Evolutionary conservation across 2,329 filamentous ascomycete species (phyloP), one percentile per base, ranked within the genome.

Genomic region (Fusarium nelsonii): DNA sequence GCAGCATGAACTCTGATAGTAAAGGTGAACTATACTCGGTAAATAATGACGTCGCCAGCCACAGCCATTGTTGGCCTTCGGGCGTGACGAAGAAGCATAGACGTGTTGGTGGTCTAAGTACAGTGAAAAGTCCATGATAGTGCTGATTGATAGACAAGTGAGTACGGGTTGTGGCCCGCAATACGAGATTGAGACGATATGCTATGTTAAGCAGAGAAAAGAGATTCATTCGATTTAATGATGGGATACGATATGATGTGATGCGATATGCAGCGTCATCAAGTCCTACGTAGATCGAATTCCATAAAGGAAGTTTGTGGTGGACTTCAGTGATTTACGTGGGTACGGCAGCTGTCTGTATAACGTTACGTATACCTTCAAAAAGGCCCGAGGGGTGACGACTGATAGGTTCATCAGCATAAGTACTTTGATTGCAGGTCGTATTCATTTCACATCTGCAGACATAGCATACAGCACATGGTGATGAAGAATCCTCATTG

Each of bases 31-130:
- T 63, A 43, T 50, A 66, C 51, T 63, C 14, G 44, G 54, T 36
- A 28, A 37, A 61, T 34, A 52, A 57, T 58, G 66, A 60, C 59
- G 59, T 65, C 30, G 34, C 28, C 28, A 32, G 43, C 41, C 41
- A 45, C 41, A 8, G 37, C 23, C 37, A 36, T 36, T 45, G 57
- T n/a, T 51, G 34, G 51, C 23, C 30, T 30, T 51, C n/a, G 16
- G 39, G 33, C 39, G 41, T 16, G 18, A 20, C 15, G 15, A 16
- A 32, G 23, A 40, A 50, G 63, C 59, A 53, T 56, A 55, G 63
- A 45, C 36, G 28, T 45, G 20, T 30, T 16, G 51, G 40, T 48
- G 51, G 48, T 46, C 62, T n/a, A 62, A 48, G 56, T 41, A n/a
- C 37, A 26, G 20, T 8, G n/a, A 49, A 23, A 30, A 26, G 40